Conservation (phyloP, 148 eudicot genomes). For the Amaranthus cruentus region DNA sequence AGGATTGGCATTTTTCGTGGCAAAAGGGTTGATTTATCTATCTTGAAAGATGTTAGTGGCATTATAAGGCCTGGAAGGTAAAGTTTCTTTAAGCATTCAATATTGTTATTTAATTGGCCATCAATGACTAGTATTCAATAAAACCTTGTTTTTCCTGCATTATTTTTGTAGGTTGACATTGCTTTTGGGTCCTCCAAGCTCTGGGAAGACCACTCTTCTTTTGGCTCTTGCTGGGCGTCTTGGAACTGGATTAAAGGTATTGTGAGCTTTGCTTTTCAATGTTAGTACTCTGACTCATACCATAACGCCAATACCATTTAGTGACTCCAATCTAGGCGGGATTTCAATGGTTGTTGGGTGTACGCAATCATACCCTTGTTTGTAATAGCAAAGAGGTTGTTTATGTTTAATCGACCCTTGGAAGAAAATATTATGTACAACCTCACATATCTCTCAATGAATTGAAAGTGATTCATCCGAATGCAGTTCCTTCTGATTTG, state of each 20-base stretch:
- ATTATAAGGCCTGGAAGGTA: slow-evolving; percentile 84
- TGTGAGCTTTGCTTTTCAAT: background rate
- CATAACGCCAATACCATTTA: too few relatives aligned
- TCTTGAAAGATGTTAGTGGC: slow-evolving; percentile 72
- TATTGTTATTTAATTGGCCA: background rate
- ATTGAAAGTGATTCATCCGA: too few relatives aligned
- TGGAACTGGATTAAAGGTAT: slow-evolving; percentile 62
- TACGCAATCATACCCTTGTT: too few relatives aligned
- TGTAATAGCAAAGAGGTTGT: too few relatives aligned
- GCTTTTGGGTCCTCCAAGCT: slow-evolving; percentile 95
- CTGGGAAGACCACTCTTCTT: slow-evolving; percentile 89
- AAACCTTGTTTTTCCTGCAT: background rate
- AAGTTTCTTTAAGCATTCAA: background rate
- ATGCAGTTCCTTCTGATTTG: background rate
- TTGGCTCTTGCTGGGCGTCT: slow-evolving; percentile 90
- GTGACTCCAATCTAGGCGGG: too few relatives aligned
- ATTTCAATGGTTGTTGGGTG: too few relatives aligned
- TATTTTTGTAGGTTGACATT: slow-evolving; percentile 57
- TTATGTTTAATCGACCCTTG: too few relatives aligned
- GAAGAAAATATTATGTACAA: too few relatives aligned
- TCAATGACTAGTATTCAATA: background rate
- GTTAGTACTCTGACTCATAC: background rate
- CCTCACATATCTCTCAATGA: too few relatives aligned
- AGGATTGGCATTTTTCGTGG: slow-evolving; percentile 49
- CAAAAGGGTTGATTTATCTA: slow-evolving; percentile 46